Evolutionary conservation across 129 eudicot genomes (phyloP), one percentile per base, ranked within the genome.

Genomic region (Lactuca saligna): DNA sequence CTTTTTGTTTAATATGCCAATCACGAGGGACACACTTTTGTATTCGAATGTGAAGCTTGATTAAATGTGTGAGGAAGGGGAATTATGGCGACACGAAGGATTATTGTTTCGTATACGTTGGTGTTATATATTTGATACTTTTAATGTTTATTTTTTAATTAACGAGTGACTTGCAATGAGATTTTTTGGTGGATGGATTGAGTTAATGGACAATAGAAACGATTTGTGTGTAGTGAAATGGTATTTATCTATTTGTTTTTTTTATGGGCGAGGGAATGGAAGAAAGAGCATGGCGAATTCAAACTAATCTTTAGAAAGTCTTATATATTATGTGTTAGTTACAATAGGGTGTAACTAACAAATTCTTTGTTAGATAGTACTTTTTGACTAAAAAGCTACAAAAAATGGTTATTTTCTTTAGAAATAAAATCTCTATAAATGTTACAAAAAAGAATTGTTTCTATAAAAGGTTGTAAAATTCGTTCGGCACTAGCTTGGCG

Each of bases 31-130:
- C 64, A 93, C 98, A n/a, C 97, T 93, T 76, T 69, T 93, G 68
- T 93, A 93, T 80, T 89, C 97, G 12, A 93, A 93, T 74, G 98
- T 93, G 51, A 93, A 89, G 84, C 98, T 93, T 12, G 98, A 93
- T 80, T 93, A 65, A 79, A 57, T 9, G 48, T 61, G 46, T n/a
- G 13, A 61, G 25, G 42, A 38, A 41, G 12, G 14, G 53, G 55
- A 56, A 72, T 62, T 38, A 49, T 71, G 34, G 75, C 58, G 31
- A 57, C 46, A 41, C n/a, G 16, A 58, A 46, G 46, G 67, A 46
- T 60, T 0, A 20, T 71, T 59, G 59, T 59, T 46, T 48, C 29
- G 61, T 71, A 42, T 71, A 8, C 60, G 75, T 60, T 71, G 4
- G 8, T 37, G 50, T 50, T 29, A 17, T 72, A 54, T 72, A 72